Base-by-base conservation (phyloP, 1,284 basidiomycete species). In the Trichosporon inkin region DNA sequence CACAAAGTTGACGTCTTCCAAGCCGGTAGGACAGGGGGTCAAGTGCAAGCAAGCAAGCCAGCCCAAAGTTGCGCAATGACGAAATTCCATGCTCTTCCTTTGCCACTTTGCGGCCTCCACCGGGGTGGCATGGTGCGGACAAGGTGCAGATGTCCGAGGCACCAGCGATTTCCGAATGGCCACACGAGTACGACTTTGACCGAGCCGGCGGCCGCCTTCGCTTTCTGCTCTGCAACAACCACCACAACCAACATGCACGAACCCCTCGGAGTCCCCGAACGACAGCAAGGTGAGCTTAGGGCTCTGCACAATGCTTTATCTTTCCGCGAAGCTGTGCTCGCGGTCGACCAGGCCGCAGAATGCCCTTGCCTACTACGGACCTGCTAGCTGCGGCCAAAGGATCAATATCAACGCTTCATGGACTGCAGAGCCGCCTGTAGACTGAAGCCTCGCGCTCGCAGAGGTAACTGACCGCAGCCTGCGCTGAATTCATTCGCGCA, bases 401-500 rank as follows among this genome's bases (percentile, higher is more conserved):
- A n/a, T n/a, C n/a, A n/a, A n/a, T n/a, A n/a, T n/a, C n/a, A n/a
- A n/a, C n/a, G n/a, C n/a, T n/a, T n/a, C n/a, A n/a, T n/a, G n/a
- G n/a, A n/a, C n/a, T 8, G 28, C 28, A 32, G 8, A 32, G 8
- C 8, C 28, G 28, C 28, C 8, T 8, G 28, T 8, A 32, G 28
- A 32, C 5, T 8, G 28, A 5, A 32, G 28, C 28, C 8, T 8
- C 44, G 8, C 10, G 3, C 1, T 3, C 11, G 10, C 8, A n/a
- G 6, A 6, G 1, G 7, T 8, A 49, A 40, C 61, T 60, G 22
- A 61, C 57, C 2, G 3, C 62, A 77, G 76, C 68, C 22, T 78
- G 77, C 62, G 66, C 69, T 20, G 74, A 77, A 16, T 64, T 74
- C 38, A 78, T 78, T 56, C 55, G 62, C 32, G 77, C 77, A 4